Conservation (phyloP, 2,329 filamentous ascomycete species). For the Dothideomycetes sp. region DNA sequence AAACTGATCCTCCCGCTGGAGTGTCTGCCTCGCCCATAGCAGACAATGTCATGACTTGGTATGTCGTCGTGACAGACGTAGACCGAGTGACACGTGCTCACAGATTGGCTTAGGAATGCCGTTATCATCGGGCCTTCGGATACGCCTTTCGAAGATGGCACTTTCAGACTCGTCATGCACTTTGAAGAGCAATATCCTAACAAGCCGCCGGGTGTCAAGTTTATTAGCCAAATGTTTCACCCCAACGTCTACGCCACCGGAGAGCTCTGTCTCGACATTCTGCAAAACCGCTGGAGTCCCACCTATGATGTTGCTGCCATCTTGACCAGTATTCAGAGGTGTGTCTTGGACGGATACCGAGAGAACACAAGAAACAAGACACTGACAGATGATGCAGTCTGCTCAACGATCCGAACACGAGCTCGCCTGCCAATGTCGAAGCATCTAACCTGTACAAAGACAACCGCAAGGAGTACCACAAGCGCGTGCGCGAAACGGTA, state of each 20-base stretch:
- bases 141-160: constrained; percentile 96
- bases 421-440: constrained; percentile 93
- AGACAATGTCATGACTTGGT: constrained; percentile 97
- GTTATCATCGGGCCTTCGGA: constrained; percentile 96
- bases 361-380: not conserved
- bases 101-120: constrained; percentile 66
- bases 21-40: constrained; percentile 94
- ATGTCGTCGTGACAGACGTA: constrained; percentile 25
- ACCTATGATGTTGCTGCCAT: constrained; percentile 98
- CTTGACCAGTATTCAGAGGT: constrained; percentile 96
- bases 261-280: constrained; percentile 89
- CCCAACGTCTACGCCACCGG: constrained; percentile 97
- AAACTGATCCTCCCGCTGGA: constrained; percentile 93
- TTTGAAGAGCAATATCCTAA: constrained; percentile 99
- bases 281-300: constrained; percentile 97
- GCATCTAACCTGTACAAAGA: constrained; percentile 98
- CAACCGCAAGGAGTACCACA: constrained; percentile 91
- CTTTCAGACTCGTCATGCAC: constrained; percentile 95
- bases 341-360: constrained; percentile 17
- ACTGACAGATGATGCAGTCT: constrained; percentile 49
- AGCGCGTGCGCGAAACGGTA: constrained; percentile 89
- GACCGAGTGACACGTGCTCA: constrained; percentile 12
- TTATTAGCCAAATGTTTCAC: constrained; percentile 98
- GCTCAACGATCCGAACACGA: constrained; percentile 97
- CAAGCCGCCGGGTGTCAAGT: constrained; percentile 95